phyloP scores from a whole-genome alignment of 306 rosid species.

The Trifolium pratense region DNA sequence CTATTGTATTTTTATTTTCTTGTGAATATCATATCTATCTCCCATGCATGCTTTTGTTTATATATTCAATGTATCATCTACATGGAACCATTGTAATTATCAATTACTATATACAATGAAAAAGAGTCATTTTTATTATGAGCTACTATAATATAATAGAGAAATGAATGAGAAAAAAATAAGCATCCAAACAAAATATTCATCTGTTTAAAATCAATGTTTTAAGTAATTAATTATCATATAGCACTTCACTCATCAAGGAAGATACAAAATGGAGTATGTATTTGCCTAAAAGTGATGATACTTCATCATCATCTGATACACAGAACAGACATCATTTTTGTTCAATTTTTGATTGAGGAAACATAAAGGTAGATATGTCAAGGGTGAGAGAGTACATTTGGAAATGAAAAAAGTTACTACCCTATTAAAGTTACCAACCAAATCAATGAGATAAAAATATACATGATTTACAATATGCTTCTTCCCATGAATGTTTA shows the following conservation, averaged over 20 bases:
- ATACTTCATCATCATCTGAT: conserved; percentile 30
- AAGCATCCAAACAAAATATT: too few relatives aligned
- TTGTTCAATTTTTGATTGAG: conserved; percentile 44
- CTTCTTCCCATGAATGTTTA: conserved; percentile 50
- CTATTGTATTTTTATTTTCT: not conserved
- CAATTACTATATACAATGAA: not conserved
- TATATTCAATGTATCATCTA: not conserved
- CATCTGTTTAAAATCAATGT: not conserved
- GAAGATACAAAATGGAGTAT: conserved; percentile 31
- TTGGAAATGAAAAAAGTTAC: conserved; percentile 48
- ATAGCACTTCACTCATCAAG: conserved; percentile 9
- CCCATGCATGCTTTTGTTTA: not conserved
- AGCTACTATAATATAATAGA: too few relatives aligned
- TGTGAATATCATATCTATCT: not conserved
- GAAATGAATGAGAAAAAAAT: too few relatives aligned
- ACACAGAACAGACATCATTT: conserved; percentile 44
- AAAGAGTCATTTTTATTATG: not conserved
- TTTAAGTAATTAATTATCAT: not conserved
- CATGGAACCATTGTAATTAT: not conserved
- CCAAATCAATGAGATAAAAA: conserved; percentile 61
- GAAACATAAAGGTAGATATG: conserved; percentile 36
- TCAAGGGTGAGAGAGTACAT: conserved; percentile 42
- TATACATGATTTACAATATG: conserved; percentile 85
- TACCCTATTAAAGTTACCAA: conserved; percentile 54
- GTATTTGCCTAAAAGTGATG: conserved; percentile 39